Conservation (phyloP, 1,139 yeast genomes). For the Geotrichum macrosporum region DNA sequence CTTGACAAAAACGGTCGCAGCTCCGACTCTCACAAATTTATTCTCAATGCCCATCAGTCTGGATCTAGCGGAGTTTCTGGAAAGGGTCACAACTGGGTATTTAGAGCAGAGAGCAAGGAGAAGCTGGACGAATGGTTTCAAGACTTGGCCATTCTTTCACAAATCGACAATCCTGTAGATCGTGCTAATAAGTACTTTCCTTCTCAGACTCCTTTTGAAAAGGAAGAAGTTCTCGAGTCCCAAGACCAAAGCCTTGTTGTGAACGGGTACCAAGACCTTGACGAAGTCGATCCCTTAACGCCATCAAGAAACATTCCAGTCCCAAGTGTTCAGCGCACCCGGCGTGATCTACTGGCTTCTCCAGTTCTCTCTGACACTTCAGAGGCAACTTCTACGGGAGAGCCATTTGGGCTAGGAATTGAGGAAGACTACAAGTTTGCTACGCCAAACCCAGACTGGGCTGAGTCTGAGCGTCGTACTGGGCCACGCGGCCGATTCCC, state of each 20-base stretch:
- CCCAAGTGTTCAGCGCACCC: neutral
- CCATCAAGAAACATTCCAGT: slow-evolving; percentile 5
- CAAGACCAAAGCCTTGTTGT: slow-evolving; percentile 17
- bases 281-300: slow-evolving; percentile 16
- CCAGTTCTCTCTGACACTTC: slow-evolving; percentile 33
- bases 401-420: slow-evolving; percentile 28
- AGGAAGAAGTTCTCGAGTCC: slow-evolving; percentile 25
- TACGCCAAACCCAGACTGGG: slow-evolving; percentile 15
- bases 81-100: slow-evolving; percentile 88
- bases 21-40: slow-evolving; percentile 68
- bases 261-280: slow-evolving; percentile 1
- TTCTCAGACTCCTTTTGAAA: slow-evolving; percentile 16
- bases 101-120: slow-evolving; percentile 75
- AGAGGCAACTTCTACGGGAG: slow-evolving; percentile 34
- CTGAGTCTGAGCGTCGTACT: slow-evolving; percentile 20
- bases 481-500: slow-evolving; percentile 31
- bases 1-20: slow-evolving; percentile 71
- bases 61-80: slow-evolving; percentile 50
- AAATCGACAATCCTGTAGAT: slow-evolving; percentile 43
- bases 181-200: slow-evolving; percentile 28
- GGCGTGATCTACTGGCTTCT: slow-evolving; percentile 19
- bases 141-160: slow-evolving; percentile 64
- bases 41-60: slow-evolving; percentile 67
- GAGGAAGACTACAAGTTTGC: slow-evolving; percentile 13
- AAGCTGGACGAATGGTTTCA: slow-evolving; percentile 81